Percentiles rank a stretch among this genome's conserved stretches.
phyloP scores from a whole-genome alignment of 305 asterid species.

The Fraxinus albicans region DNA sequence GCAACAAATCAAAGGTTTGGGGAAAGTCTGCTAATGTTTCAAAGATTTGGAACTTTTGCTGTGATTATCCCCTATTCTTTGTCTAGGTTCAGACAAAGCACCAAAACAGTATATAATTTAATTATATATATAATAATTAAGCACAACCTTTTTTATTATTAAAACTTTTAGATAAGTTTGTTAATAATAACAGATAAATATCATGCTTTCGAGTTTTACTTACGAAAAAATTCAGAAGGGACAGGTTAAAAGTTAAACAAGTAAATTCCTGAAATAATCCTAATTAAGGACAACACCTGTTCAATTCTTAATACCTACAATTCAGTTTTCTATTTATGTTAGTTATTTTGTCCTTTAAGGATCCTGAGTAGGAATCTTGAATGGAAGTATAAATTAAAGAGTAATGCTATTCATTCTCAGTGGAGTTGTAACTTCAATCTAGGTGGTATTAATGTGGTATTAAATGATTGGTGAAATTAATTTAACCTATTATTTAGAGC shows the following conservation, averaged over 20 bases:
- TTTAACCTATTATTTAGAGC: too few species aligned
- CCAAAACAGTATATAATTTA: background rate
- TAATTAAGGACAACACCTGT: background rate
- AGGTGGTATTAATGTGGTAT: too few species aligned
- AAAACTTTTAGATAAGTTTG: background rate
- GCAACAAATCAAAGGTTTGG: too few species aligned
- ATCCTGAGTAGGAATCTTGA: constrained; percentile 57
- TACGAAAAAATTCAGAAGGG: background rate
- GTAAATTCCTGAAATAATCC: background rate
- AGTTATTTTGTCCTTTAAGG: constrained; percentile 56
- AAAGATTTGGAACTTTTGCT: too few species aligned
- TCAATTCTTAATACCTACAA: background rate
- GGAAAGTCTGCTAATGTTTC: too few species aligned
- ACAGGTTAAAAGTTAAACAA: background rate
- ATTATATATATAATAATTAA: background rate
- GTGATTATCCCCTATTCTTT: too few species aligned
- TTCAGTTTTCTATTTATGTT: background rate
- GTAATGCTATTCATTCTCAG: too few species aligned
- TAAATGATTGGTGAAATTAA: too few species aligned
- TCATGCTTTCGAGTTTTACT: background rate
- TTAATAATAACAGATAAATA: background rate
- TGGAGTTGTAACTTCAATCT: too few species aligned
- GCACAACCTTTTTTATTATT: background rate
- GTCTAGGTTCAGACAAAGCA: background rate
- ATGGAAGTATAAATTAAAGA: constrained; percentile 18